These are phyloP conservation scores for Leptographium flavum DNA, from an alignment of 2,329 filamentous ascomycete genomes.

Conservation along the genomic window DNA sequence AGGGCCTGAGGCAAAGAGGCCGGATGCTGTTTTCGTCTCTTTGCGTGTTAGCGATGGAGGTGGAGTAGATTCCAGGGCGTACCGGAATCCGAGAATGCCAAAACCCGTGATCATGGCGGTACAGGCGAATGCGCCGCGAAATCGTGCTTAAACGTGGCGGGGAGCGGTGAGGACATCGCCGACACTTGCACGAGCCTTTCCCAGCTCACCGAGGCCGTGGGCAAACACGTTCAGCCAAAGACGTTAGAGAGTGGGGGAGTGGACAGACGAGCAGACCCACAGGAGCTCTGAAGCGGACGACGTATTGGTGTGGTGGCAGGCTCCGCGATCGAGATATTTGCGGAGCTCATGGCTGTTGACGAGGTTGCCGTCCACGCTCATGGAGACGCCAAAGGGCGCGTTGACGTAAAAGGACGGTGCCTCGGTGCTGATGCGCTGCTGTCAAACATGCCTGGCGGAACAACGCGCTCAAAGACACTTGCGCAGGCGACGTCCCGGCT, in stretches of 20 bases:
- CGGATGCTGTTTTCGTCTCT: conserved; percentile 69
- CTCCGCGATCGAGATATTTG: conserved; percentile 59
- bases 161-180: conserved; percentile 67
- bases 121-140: conserved; percentile 68
- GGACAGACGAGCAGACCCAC: conserved; percentile 9
- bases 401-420: conserved; percentile 92
- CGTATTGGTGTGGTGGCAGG: conserved; percentile 78
- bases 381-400: conserved; percentile 66
- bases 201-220: conserved; percentile 67
- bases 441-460: no score
- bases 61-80: neutral
- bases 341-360: conserved; percentile 61
- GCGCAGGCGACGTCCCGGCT: conserved; percentile 54
- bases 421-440: conserved; percentile 47
- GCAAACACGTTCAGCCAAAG: conserved; percentile 75
- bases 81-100: conserved; percentile 56
- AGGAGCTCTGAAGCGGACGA: conserved; percentile 80
- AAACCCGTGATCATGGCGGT: conserved; percentile 77
- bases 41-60: no score
- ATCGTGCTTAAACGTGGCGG: conserved; percentile 57
- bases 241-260: no score
- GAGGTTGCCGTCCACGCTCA: conserved; percentile 79
- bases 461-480: no score
- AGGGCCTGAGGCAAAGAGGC: conserved; percentile 64
- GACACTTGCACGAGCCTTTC: conserved; percentile 70